Evolutionary conservation across 208 protist genomes (phyloP).

Genomic region (Trichomonas tenax): DNA sequence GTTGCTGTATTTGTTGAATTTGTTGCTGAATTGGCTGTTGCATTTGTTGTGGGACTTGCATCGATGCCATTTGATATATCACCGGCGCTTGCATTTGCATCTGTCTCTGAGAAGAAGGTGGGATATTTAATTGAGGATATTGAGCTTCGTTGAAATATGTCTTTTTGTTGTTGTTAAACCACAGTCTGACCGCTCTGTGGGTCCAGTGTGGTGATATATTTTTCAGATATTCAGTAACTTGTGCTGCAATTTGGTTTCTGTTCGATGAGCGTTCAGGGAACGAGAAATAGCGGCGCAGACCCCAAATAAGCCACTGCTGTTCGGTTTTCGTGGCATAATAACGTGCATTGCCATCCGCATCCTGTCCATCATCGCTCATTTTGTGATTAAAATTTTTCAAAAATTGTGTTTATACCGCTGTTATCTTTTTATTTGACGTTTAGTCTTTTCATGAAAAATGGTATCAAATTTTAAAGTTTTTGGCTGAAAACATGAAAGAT

Average conservation of each 20-base stretch:
- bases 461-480: too few species aligned
- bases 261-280: background rate
- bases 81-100: background rate
- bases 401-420: background rate
- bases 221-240: background rate
- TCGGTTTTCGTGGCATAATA: background rate
- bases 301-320: background rate
- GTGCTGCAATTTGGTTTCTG: background rate
- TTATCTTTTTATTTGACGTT: too few species aligned
- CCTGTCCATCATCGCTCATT: background rate
- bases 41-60: background rate
- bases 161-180: conserved; percentile 8
- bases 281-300: background rate
- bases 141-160: background rate
- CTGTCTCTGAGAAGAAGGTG: background rate
- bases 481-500: too few species aligned
- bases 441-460: too few species aligned
- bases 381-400: background rate
- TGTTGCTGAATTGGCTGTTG: background rate
- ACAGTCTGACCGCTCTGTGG: background rate
- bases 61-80: background rate
- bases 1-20: background rate
- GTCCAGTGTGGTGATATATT: background rate
- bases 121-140: background rate
- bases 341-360: background rate